Evolutionary conservation across 2,329 filamentous ascomycete genomes (phyloP).

Genomic region (Botrytis medusae): DNA sequence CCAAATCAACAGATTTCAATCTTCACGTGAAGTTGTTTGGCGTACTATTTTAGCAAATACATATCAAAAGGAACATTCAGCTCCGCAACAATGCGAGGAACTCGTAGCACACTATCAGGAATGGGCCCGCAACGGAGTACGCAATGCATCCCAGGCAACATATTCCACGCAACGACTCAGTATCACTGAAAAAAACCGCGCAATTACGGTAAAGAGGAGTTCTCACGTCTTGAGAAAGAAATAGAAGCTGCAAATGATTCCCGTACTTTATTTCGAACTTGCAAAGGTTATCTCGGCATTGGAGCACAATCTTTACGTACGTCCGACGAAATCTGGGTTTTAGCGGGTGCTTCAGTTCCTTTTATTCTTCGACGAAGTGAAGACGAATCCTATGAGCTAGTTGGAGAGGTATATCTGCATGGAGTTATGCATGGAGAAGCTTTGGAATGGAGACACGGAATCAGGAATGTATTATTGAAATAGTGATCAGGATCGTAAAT

Average conservation of each 20-base stretch:
- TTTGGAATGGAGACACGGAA: background rate
- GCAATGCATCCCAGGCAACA: background rate
- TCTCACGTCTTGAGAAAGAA: background rate
- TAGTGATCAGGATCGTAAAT: background rate
- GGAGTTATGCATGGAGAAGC: slow-evolving; percentile 28
- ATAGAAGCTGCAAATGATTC: slow-evolving; percentile 13
- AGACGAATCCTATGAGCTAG: slow-evolving; percentile 19
- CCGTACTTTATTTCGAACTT: slow-evolving; percentile 10
- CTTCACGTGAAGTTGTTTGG: slow-evolving; percentile 14
- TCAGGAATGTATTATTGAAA: background rate
- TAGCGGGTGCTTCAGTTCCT: slow-evolving; percentile 22
- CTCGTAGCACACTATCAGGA: slow-evolving; percentile 14
- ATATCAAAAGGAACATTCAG: slow-evolving; percentile 7
- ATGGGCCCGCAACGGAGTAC: slow-evolving; percentile 9
- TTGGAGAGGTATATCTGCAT: slow-evolving; percentile 27
- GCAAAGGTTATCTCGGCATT: slow-evolving; percentile 15
- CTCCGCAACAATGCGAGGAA: slow-evolving; percentile 7
- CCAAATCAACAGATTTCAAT: slow-evolving; percentile 6
- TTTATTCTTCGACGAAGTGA: slow-evolving; percentile 19
- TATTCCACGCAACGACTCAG: slow-evolving; percentile 6
- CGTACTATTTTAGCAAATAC: slow-evolving; percentile 12
- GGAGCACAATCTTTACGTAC: slow-evolving; percentile 17
- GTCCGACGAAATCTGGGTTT: slow-evolving; percentile 23
- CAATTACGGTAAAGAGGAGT: background rate
- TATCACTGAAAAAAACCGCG: background rate